Base-by-base conservation (phyloP, 805 yeast genomes). In the Candida ulmi region DNA sequence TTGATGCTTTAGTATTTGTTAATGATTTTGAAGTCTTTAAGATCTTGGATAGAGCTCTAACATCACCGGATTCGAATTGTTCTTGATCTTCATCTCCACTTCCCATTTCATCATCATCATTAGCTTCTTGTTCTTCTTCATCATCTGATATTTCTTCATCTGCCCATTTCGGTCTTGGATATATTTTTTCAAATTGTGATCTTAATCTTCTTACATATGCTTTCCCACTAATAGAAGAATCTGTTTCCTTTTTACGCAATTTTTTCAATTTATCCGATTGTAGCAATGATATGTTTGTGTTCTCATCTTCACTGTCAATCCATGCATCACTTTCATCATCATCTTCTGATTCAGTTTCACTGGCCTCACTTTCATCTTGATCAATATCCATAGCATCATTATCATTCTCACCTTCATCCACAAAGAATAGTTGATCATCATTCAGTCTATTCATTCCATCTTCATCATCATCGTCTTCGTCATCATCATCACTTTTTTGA, bases 271-370 rank as follows among this genome's bases (percentile, higher is more conserved):
- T 77, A 47, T 82, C 81, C 1, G 80, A 65, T 2, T 73, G 59
- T 13, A 68, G 55, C 24, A 93, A 61, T 2, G 93, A 76, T 7
- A 91, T 70, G 17, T 66, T 63, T 19, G 85, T 49, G 33, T 69
- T 69, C 45, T 90, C 98, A 59, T 93, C 99, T 54, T 90, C 98
- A 42, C 95, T 82, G 63, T 93, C 99, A 13, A 60, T 60, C 99
- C 99, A 93, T 2, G 81, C 88, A 39, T 69, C 63, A 35, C 56
- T 56, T 4, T 55, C 62, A 8, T 52, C 54, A 12, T 50, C 62
- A 8, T 46, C 62, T 9, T 26, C 28, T 8, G 24, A 21, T 26
- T 28, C 31, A 30, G 62, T 69, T 17, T 53, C 62, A 21, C 55
- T 66, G 13, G 43, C 57, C 5, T 60, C 61, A 13, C 54, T 13